phyloP scores from a whole-genome alignment of 345 rosid genomes.

The Abelmoschus esculentus region DNA sequence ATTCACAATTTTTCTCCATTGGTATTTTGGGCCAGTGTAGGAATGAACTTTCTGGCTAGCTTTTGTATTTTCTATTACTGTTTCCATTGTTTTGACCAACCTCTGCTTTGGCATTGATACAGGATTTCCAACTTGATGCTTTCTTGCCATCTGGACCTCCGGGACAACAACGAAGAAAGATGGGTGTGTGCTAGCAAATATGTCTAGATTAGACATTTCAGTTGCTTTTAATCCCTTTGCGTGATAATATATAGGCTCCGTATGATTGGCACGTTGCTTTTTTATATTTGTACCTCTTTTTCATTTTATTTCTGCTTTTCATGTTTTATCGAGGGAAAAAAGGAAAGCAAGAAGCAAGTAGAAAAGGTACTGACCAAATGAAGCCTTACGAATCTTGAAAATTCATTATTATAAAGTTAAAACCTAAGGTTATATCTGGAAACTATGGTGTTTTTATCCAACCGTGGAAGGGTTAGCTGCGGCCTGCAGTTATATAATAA shows the following conservation, averaged over 20 bases:
- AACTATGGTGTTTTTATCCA: not conserved
- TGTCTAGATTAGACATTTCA: not conserved
- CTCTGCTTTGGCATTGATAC: slow-evolving; percentile 14
- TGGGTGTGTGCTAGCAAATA: slow-evolving; percentile 41
- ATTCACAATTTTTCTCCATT: too few relatives aligned
- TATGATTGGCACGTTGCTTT: not conserved
- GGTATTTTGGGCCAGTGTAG: too few relatives aligned
- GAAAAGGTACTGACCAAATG: not conserved
- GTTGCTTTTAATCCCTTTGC: slow-evolving; percentile 5
- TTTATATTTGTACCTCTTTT: not conserved
- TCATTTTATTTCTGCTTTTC: not conserved
- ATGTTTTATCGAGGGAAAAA: not conserved
- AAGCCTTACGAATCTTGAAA: too few relatives aligned
- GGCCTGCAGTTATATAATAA: not conserved
- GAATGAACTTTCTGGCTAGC: too few relatives aligned
- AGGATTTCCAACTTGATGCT: slow-evolving; percentile 66
- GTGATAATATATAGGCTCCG: not conserved
- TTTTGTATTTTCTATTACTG: slow-evolving; percentile 4
- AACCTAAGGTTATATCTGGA: not conserved
- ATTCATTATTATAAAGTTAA: not conserved
- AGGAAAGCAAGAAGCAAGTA: not conserved
- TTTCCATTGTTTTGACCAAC: not conserved
- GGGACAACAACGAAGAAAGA: slow-evolving; percentile 69
- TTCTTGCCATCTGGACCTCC: slow-evolving; percentile 65
- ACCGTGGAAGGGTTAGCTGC: not conserved